Base-by-base conservation (phyloP, 306 rosid genomes). In the Macrotyloma uniflorum region DNA sequence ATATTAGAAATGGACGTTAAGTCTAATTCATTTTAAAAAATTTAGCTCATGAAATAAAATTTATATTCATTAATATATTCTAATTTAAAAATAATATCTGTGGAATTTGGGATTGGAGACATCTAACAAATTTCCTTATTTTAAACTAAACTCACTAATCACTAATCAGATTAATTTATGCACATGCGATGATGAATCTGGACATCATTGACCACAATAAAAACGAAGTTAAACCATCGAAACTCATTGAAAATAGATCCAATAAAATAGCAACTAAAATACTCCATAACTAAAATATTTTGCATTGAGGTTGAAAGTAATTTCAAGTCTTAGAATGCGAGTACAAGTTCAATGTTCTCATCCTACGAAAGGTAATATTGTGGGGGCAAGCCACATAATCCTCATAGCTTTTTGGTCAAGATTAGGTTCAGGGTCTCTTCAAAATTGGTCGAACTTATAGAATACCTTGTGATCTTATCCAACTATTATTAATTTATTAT, bases 341-440 rank as follows among this genome's bases (percentile, higher is more conserved):
- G 69, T 35, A 35, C 9, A 63, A 35, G 69, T 63, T 63, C 69
- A 63, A 35, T 35, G 69, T 35, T 63, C 46, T 35, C 4, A 63
- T 33, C 69, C 43, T 8, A 3, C 0, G 46, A 63, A 63, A 33
- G 26, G 15, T 16, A 63, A 32, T 3, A 2, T 38, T 38, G n/a
- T 65, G 18, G 70, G 70, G 32, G 13, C 4, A 38, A 40, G 12
- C 18, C 51, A 36, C 49, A 20, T 20, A 40, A 1, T 38, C 50
- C 49, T 36, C 70, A 62, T 1, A 62, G 8, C 10, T 33, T 10
- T 8, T 13, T 0, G 28, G 69, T 35, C 69, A 18, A 33, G 26
- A 35, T 35, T 63, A 63, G 69, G 18, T 63, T 2, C 28, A n/a
- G 4, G 16, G 47, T 63, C 69, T 3, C 8, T 33, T 63, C 69